These are phyloP conservation scores for Takashimella tepidaria DNA, from an alignment of 1,284 basidiomycete genomes.

Conservation along the genomic window DNA sequence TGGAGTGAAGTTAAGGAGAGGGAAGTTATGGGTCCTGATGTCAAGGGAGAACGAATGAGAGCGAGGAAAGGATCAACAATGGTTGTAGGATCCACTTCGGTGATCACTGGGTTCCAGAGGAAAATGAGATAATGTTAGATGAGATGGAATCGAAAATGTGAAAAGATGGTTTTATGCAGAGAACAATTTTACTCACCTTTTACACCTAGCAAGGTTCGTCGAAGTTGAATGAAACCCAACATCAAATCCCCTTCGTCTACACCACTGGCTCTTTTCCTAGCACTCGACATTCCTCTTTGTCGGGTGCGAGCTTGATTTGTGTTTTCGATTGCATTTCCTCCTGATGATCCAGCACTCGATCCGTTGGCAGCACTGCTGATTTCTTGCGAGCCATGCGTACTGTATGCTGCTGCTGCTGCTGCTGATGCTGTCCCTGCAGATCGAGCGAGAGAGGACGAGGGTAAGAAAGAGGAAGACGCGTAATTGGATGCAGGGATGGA, in stretches of 20 bases:
- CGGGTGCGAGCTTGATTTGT: too few species aligned
- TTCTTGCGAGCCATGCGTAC: not conserved
- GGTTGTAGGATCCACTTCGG: conserved; percentile 54
- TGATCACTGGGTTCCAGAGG: conserved; percentile 54
- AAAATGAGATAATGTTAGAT: conserved; percentile 5
- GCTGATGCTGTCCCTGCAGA: conserved; percentile 1
- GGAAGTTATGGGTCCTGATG: conserved; percentile 90
- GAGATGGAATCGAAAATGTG: not conserved
- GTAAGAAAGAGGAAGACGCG: conserved; percentile 21
- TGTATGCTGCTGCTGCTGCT: not conserved
- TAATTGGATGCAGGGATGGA: conserved; percentile 46
- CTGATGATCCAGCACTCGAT: not conserved
- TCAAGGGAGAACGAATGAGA: conserved; percentile 84
- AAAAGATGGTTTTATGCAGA: too few species aligned
- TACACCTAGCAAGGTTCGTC: conserved; percentile 64
- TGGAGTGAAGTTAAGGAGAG: conserved; percentile 82
- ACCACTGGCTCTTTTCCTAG: conserved; percentile 14
- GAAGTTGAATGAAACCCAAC: conserved; percentile 80
- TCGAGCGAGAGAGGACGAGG: conserved; percentile 21
- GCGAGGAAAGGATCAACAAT: conserved; percentile 86
- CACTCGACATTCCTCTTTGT: conserved; percentile 5
- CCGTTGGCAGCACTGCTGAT: not conserved
- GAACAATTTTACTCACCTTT: too few species aligned
- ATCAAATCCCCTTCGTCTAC: conserved; percentile 64
- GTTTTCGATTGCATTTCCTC: not conserved